phyloP scores from a whole-genome alignment of 164 flowering plant genomes.

The Amborella trichopoda region DNA sequence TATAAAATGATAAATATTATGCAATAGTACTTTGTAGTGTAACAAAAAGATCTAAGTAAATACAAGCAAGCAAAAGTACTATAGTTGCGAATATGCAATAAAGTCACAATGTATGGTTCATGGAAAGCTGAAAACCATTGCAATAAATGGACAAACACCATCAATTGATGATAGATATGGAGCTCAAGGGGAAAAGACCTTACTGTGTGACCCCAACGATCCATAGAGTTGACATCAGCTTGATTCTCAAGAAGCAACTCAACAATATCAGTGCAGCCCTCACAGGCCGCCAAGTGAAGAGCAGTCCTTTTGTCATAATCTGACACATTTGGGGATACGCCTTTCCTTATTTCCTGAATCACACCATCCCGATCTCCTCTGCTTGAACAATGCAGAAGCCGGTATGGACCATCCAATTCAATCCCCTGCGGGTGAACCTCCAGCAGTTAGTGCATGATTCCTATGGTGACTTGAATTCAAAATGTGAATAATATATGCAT shows the following conservation, averaged over 20 bases:
- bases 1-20: too few species aligned
- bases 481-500: too few species aligned
- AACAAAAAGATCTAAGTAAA: too few species aligned
- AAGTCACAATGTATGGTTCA: too few species aligned
- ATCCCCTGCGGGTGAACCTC: conserved; percentile 5
- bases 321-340: conserved; percentile 40
- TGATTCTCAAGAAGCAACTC: conserved; percentile 35
- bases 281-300: conserved; percentile 76
- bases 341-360: conserved; percentile 34
- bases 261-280: conserved; percentile 46
- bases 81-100: too few species aligned
- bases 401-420: conserved; percentile 33
- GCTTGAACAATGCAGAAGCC: conserved; percentile 42
- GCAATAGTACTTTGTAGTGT: too few species aligned
- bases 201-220: conserved; percentile 97
- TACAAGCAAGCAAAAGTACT: too few species aligned
- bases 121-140: too few species aligned
- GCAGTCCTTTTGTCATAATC: conserved; percentile 75
- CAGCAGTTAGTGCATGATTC: conserved; percentile 3
- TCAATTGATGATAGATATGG: too few species aligned
- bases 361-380: conserved; percentile 47
- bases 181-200: too few species aligned
- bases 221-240: conserved; percentile 51
- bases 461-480: too few species aligned
- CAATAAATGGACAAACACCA: too few species aligned